Evolutionary conservation across 345 rosid genomes (phyloP).

Genomic region (Arabis alpina): DNA sequence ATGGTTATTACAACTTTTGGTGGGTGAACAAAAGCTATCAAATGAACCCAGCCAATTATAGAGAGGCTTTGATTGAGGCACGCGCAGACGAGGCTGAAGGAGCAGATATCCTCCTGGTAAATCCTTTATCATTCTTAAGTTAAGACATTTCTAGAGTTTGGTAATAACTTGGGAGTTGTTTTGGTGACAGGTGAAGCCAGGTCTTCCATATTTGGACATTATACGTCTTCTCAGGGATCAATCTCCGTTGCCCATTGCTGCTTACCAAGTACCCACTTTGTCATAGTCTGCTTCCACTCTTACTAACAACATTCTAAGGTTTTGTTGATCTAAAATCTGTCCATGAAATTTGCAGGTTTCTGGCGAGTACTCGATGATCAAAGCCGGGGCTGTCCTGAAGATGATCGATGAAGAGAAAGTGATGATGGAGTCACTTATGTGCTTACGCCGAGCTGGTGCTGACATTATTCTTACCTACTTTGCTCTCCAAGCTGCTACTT

Average conservation of each 20-base stretch:
- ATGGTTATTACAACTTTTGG: conserved; percentile 34
- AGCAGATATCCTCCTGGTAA: conserved; percentile 93
- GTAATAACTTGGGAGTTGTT: neutral
- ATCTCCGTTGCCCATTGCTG: conserved; percentile 86
- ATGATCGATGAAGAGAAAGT: conserved; percentile 98
- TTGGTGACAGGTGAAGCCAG: conserved; percentile 81
- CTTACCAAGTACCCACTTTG: conserved; percentile 69
- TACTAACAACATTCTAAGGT: neutral
- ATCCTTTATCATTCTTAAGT: neutral
- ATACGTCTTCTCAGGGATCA: conserved; percentile 85
- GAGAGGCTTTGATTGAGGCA: conserved; percentile 90
- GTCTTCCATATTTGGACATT: conserved; percentile 95
- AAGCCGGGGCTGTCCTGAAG: conserved; percentile 85
- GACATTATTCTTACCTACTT: conserved; percentile 91
- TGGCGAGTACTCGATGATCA: conserved; percentile 98
- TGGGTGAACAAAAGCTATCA: conserved; percentile 68
- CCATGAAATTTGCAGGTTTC: conserved; percentile 33
- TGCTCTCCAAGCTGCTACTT: conserved; percentile 90
- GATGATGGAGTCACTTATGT: conserved; percentile 95
- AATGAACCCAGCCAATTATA: conserved; percentile 95
- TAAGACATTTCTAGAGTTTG: neutral
- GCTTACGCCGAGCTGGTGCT: conserved; percentile 92
- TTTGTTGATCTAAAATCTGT: neutral
- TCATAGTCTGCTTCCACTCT: neutral
- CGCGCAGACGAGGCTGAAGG: conserved; percentile 93